Evolutionary conservation across 169 alveolate genomes (phyloP), one percentile per base, ranked within the genome.

Genomic region (Cryptosporidium bovis): DNA sequence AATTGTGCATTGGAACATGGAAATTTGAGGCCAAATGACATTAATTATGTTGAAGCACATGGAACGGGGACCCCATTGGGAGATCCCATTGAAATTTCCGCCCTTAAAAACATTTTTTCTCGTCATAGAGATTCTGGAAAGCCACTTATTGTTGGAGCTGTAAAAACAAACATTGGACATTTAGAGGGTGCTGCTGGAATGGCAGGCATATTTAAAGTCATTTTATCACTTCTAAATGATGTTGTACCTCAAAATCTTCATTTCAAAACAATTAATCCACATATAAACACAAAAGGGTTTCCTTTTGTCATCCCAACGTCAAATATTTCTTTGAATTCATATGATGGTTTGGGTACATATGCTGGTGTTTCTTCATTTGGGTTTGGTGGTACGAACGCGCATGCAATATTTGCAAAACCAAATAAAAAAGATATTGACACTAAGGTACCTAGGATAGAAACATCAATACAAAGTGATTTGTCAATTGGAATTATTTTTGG

Each of bases 181-280:
- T 77, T 92, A 65, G 96, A 93, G 67, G 95, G 95, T 16, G 95
- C 95, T 16, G 95, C 95, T 20, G 95, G 95, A 16, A 91, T 92
- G 68, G 93, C 94, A 1, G 94, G 95, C 6, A 56, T 91, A 29
- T 91, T 92, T 27, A 92, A 92, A 82, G 92, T 91, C 10, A 82
- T 91, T n/a, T 90, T 92, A 7, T 87, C 91, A 56, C 82, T 92
- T 33, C 82, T 83, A 31, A 58, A 90, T 58, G 90, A 91, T 46
- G 87, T 51, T 40, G 90, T 92, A 40, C 95, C 96, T 20, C 95
- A 94, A 5, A 92, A 92, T 84, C 90, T 93, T 40, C 94, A 91
- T 40, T 87, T 93, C 82, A 91, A 91, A 34, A 82, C 50, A 16
- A 46, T 93, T 85, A 93, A 93, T 55, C 96, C 96, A 27, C 93